phyloP scores from a whole-genome alignment of 2,329 filamentous ascomycete genomes.

The Zasmidium angulare region DNA sequence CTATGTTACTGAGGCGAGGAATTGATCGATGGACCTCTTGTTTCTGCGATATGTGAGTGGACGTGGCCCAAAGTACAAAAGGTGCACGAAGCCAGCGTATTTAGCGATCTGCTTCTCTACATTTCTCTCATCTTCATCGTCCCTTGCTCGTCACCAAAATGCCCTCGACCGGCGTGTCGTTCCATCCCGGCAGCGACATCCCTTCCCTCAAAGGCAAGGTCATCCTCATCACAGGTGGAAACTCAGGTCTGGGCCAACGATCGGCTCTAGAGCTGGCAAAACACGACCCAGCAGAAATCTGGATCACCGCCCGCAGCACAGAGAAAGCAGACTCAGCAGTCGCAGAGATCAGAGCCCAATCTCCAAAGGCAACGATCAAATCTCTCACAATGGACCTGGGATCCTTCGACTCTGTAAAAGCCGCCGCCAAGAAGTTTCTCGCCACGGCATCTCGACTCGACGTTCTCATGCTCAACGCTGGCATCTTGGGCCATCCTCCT shows the following conservation, averaged over 20 bases:
- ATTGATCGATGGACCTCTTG: no score
- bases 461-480: conserved; percentile 50
- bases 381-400: conserved; percentile 45
- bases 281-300: not conserved
- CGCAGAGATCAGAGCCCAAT: not conserved
- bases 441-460: conserved; percentile 43
- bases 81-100: no score
- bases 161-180: conserved; percentile 4
- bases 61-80: no score
- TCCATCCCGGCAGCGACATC: conserved; percentile 32
- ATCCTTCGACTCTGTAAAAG: conserved; percentile 41
- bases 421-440: conserved; percentile 41
- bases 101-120: no score
- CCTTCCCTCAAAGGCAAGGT: conserved; percentile 33
- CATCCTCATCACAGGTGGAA: conserved; percentile 37
- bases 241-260: conserved; percentile 44
- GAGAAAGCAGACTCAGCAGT: not conserved
- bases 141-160: not conserved
- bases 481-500: conserved; percentile 39
- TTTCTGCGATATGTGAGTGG: no score
- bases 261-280: not conserved
- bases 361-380: conserved; percentile 37
- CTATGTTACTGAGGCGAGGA: no score
- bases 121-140: no score
- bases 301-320: not conserved